Evolutionary conservation across 139 green algal species (phyloP).

Genomic region (Tetraselmis chui): DNA sequence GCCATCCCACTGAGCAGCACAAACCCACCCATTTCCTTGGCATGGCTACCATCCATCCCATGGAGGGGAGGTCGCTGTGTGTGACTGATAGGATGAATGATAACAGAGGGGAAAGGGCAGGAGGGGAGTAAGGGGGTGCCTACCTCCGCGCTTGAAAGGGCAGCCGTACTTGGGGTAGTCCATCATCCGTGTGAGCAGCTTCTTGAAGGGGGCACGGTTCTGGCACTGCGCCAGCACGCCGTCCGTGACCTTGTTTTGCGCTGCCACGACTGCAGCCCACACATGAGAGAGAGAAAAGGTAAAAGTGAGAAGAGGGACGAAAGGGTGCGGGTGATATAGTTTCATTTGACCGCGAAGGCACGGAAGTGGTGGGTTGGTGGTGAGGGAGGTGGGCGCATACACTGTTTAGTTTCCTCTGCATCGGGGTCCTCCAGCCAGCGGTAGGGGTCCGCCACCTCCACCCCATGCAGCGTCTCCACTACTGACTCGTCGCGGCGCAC

Average conservation of each 20-base stretch:
- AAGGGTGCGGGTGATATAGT: too few species aligned
- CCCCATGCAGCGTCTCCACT: constrained; percentile 62
- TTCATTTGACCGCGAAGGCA: too few species aligned
- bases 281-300: not conserved
- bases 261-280: constrained; percentile 55
- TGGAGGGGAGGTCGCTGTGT: too few species aligned
- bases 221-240: constrained; percentile 59
- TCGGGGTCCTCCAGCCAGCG: constrained; percentile 88
- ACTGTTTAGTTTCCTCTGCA: constrained; percentile 42
- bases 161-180: constrained; percentile 74
- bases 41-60: too few species aligned
- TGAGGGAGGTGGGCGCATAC: not conserved
- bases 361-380: too few species aligned
- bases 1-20: too few species aligned
- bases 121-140: not conserved
- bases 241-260: constrained; percentile 74
- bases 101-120: not conserved
- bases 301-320: not conserved
- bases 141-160: constrained; percentile 49
- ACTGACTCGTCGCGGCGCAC: constrained; percentile 57
- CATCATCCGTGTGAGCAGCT: constrained; percentile 46
- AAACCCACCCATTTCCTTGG: too few species aligned
- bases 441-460: constrained; percentile 64
- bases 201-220: constrained; percentile 53
- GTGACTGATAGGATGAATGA: too few species aligned